Percentiles rank a stretch among this genome's conserved stretches.
phyloP scores from a whole-genome alignment of 129 eudicot species.

The Lonicera japonica region DNA sequence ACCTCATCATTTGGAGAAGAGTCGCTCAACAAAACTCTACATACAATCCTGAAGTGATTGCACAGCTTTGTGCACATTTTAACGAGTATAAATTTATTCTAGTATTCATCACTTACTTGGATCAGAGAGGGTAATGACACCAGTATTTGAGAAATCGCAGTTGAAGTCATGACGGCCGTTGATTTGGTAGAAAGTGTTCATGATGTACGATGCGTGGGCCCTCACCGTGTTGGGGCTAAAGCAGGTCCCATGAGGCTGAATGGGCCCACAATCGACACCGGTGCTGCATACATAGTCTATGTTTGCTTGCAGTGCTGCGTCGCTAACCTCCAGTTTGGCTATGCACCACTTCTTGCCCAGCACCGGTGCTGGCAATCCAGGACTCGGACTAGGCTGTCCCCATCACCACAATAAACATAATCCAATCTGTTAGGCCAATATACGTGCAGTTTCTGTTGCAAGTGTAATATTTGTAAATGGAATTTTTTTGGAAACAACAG shows the following conservation, averaged over 20 bases:
- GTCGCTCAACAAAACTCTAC: too few species aligned
- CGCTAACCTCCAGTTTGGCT: conserved; percentile 52
- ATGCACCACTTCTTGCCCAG: conserved; percentile 50
- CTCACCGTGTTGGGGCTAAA: conserved; percentile 55
- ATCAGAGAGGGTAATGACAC: conserved; percentile 37
- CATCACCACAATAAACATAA: too few species aligned
- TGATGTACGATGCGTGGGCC: conserved; percentile 60
- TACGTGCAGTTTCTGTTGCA: conserved; percentile 36
- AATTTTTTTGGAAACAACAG: too few species aligned
- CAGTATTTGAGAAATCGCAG: conserved; percentile 71
- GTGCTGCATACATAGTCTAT: conserved; percentile 75
- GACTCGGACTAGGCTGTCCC: neutral
- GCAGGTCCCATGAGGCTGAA: conserved; percentile 76
- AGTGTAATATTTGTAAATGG: too few species aligned
- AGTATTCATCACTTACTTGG: conserved; percentile 51
- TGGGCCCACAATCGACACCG: conserved; percentile 59
- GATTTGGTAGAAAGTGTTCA: conserved; percentile 72
- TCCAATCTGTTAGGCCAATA: too few species aligned
- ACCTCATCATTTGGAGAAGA: too few species aligned
- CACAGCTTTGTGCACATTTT: too few species aligned
- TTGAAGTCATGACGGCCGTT: conserved; percentile 61
- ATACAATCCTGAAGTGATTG: too few species aligned
- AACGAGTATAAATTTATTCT: too few species aligned
- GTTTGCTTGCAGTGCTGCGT: conserved; percentile 57
- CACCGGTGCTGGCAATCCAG: too few species aligned